Evolutionary conservation across 768 basidiomycete genomes (phyloP), one percentile per base, ranked within the genome.

Genomic region (Agaricus sinodeliciosus): DNA sequence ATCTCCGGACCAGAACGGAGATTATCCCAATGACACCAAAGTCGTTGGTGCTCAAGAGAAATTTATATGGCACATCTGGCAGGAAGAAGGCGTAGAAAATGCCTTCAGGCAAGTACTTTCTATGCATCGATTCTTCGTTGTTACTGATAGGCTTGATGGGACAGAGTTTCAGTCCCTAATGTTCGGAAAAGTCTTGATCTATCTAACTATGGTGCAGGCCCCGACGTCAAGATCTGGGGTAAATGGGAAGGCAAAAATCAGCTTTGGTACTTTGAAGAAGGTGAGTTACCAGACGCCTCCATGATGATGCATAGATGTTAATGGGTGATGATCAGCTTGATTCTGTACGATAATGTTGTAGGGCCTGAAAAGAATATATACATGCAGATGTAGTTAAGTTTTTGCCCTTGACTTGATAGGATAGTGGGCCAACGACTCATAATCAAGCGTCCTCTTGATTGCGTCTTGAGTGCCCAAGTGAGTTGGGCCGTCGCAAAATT

Each of bases 211-310:
- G 72, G 71, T 34, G 65, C 65, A 4, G 76, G 78, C 1, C 77
- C 76, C 0, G 59, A 63, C 0, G 51, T 79, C n/a, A 55, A 65
- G 18, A 37, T 78, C 52, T 78, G 76, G 75, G 56, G 64, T 2
- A 64, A 65, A 28, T 74, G 71, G 73, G 59, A 61, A 0, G 74
- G 68, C 7, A 28, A 59, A 28, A 76, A 77, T 58, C 78, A 79
- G 61, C 48, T 57, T n/a, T 65, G 63, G 63, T 28, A 28, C 31
- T 59, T 65, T 16, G 55, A 61, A 35, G 40, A 55, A 57, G 59
- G 60, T 62, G 15, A n/a, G 60, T 43, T 9, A 18, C 35, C 9
- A 25, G 18, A 12, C 11, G 42, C 19, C 18, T 12, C 5, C 37
- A 16, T 0, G 15, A 39, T 15, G 31, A 11, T 31, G 11, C 8